Base-by-base conservation (phyloP, 2,329 filamentous ascomycete species). In the Phialocephala subalpina region DNA sequence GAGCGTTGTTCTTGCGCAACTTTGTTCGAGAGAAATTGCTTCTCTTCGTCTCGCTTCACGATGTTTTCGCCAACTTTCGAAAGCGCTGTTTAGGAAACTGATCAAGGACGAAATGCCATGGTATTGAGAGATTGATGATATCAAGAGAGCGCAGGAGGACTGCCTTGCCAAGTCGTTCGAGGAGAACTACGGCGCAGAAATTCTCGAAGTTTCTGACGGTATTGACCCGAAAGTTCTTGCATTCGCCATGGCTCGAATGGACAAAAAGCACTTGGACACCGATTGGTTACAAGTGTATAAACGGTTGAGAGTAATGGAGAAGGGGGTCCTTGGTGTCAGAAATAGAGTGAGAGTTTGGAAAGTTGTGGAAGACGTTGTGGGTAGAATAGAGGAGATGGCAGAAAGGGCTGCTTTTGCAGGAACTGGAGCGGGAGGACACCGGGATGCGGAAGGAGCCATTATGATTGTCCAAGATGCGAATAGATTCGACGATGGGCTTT, bases 111-210 rank as follows among this genome's bases (percentile, higher is more conserved):
- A 68, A 27, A 47, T 66, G 18, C 66, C 64, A 1, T 68, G 61
- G 61, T 66, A 62, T 18, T 67, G 61, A 58, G 64, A 64, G 33
- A 64, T 66, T 16, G 61, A 68, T 47, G 53, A 64, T 12, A 25
- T 68, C 16, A 27, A 56, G 22, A 16, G 12, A 6, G 42, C 40
- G 3, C 42, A 59, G 22, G 45, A 62, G 20, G 33, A 56, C 29
- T 7, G 33, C 12, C 36, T 12, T 1, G 14, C 33, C 16, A n/a
- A 55, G 3, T 9, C 8, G 18, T 59, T 58, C n/a, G 35, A 18
- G 9, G 53, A 63, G 16, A 16, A 25, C 12, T 59, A 59, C n/a
- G 66, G 63, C 12, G 52, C 60, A 22, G 60, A 60, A 53, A 33
- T 66, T 18, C 20, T 58, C 1, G 40, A 58, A 40, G n/a, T 63